These are phyloP conservation scores for Phytopythium mirpurense DNA, from an alignment of 352 stramenopile genomes.

Conservation along the genomic window DNA sequence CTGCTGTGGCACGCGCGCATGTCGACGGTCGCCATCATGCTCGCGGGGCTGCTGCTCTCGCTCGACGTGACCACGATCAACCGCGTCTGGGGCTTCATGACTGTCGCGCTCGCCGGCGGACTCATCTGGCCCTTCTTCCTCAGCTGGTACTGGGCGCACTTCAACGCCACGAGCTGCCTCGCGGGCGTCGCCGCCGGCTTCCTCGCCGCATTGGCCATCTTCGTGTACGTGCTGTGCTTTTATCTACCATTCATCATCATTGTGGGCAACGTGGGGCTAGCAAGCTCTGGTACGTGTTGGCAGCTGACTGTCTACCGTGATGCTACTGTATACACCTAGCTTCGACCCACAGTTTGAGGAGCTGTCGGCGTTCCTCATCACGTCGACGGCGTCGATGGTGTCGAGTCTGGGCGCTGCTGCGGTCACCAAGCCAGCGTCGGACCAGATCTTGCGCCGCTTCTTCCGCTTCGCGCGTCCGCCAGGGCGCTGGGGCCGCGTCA, in stretches of 20 bases:
- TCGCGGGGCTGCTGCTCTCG: slow-evolving; percentile 50
- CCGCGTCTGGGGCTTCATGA: slow-evolving; percentile 79
- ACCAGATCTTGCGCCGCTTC: slow-evolving; percentile 55
- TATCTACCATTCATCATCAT: too few relatives aligned
- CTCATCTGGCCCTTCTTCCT: slow-evolving; percentile 78
- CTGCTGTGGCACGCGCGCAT: slow-evolving; percentile 61
- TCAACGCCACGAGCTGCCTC: slow-evolving; percentile 64
- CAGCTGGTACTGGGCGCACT: slow-evolving; percentile 76
- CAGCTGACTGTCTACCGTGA: neutral
- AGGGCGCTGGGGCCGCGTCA: slow-evolving; percentile 45
- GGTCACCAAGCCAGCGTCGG: slow-evolving; percentile 29
- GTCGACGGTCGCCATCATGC: slow-evolving; percentile 56
- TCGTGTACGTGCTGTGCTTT: slow-evolving; percentile 37
- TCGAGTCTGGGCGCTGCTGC: slow-evolving; percentile 38
- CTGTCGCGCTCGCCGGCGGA: slow-evolving; percentile 59
- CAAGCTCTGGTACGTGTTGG: neutral
- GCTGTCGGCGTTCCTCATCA: slow-evolving; percentile 50
- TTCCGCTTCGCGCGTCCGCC: slow-evolving; percentile 65
- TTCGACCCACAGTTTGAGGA: slow-evolving; percentile 49
- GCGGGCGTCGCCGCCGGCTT: slow-evolving; percentile 49
- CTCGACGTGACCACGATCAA: slow-evolving; percentile 74
- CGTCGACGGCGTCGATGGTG: slow-evolving; percentile 44
- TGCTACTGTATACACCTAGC: slow-evolving; percentile 13
- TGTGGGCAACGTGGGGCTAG: too few relatives aligned
- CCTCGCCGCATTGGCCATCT: slow-evolving; percentile 43